Conservation (phyloP, 1,284 basidiomycete species). For the Fomitopsis schrenkii region DNA sequence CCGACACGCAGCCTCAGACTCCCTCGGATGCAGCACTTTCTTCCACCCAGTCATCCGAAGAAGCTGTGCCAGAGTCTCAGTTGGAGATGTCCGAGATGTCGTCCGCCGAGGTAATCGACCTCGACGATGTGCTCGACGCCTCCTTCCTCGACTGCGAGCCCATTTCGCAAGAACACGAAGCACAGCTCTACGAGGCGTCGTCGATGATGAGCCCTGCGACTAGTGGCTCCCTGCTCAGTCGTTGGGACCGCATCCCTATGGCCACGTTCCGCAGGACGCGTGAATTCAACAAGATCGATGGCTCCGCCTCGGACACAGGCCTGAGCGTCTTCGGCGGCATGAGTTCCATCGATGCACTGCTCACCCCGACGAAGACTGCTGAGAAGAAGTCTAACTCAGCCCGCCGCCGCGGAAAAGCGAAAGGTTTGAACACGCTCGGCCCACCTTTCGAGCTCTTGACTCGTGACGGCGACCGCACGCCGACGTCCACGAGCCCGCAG, state of each 20-base stretch:
- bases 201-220: slow-evolving; percentile 15
- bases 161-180: slow-evolving; percentile 19
- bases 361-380: slow-evolving; percentile 31
- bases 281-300: slow-evolving; percentile 36
- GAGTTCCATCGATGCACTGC: slow-evolving; percentile 29
- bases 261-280: slow-evolving; percentile 68
- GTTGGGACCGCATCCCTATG: slow-evolving; percentile 76
- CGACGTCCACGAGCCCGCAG: slow-evolving; percentile 24
- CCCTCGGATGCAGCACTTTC: slow-evolving; percentile 14
- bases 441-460: slow-evolving; percentile 49
- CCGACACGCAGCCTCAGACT: slow-evolving; percentile 1
- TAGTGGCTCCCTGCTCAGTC: slow-evolving; percentile 35
- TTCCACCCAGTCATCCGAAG: slow-evolving; percentile 30
- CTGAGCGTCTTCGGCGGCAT: slow-evolving; percentile 25
- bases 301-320: slow-evolving; percentile 32
- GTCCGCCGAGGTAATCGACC: slow-evolving; percentile 53
- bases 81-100: slow-evolving; percentile 26
- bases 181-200: slow-evolving; percentile 10
- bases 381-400: slow-evolving; percentile 22
- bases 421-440: slow-evolving; percentile 31
- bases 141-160: slow-evolving; percentile 62
- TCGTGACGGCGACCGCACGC: slow-evolving; percentile 54
- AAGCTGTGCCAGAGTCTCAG: slow-evolving; percentile 16
- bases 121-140: slow-evolving; percentile 79
- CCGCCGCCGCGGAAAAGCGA: slow-evolving; percentile 17